phyloP scores from a whole-genome alignment of 495 filamentous ascomycete species.

The Penicillium egyptiacum region DNA sequence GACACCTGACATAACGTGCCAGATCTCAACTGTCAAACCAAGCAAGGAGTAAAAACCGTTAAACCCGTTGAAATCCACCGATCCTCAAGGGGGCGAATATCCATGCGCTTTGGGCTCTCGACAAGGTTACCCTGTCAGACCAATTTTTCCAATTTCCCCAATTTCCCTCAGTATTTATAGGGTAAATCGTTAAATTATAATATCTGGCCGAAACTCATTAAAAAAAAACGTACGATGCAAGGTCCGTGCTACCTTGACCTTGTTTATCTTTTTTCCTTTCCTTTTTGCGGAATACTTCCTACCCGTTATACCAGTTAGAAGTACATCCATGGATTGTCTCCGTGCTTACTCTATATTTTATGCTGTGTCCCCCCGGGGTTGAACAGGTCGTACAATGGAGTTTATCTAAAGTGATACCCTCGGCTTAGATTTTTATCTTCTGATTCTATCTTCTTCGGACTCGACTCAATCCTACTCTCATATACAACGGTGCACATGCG shows the following conservation, averaged over 20 bases:
- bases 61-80: neutral
- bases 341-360: neutral
- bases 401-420: neutral
- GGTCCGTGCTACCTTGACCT: conserved; percentile 9
- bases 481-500: conserved; percentile 4
- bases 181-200: neutral
- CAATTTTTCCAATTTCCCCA: neutral
- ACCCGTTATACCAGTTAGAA: neutral
- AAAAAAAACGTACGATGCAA: conserved; percentile 9
- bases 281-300: neutral
- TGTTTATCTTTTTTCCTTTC: neutral
- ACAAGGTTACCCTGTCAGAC: conserved; percentile 7
- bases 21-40: conserved; percentile 4
- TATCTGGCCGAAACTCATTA: neutral
- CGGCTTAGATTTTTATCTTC: neutral
- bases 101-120: neutral
- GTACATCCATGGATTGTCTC: neutral
- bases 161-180: neutral
- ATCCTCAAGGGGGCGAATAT: neutral
- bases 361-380: neutral
- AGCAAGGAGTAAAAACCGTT: neutral
- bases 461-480: conserved; percentile 5
- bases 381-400: neutral
- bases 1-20: conserved; percentile 1
- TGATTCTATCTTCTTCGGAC: neutral